phyloP scores from a whole-genome alignment of 805 yeast species.

The Starmera caribaea region DNA sequence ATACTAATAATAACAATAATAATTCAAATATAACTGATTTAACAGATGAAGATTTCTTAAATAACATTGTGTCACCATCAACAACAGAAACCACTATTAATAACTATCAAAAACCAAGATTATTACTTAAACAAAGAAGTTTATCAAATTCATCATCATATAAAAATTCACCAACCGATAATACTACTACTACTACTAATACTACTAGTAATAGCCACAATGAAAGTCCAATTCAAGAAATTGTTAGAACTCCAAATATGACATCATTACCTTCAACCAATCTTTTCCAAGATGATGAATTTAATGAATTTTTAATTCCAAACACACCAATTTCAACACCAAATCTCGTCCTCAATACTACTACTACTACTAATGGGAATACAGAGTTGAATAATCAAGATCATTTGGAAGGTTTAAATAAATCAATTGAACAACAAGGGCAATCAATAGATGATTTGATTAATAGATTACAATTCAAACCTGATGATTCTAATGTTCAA shows the following conservation, averaged over 20 bases:
- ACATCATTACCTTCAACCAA: background rate
- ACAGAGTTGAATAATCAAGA: conserved; percentile 1
- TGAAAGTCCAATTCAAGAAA: conserved; percentile 14
- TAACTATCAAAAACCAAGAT: conserved; percentile 2
- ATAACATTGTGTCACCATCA: background rate
- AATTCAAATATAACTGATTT: background rate
- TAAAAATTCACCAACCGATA: background rate
- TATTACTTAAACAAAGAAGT: conserved; percentile 3
- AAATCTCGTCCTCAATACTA: conserved; percentile 8
- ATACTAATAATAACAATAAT: background rate
- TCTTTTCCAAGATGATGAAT: background rate
- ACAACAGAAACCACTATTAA: background rate
- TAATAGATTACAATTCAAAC: conserved; percentile 7
- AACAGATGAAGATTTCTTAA: too few species aligned
- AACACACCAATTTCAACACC: conserved; percentile 4
- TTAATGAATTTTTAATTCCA: conserved; percentile 1
- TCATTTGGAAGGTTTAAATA: conserved; percentile 11
- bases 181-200: background rate
- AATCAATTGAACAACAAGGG: conserved; percentile 17
- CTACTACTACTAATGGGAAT: conserved; percentile 2
- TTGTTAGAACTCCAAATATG: conserved; percentile 9
- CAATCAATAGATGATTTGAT: conserved; percentile 18
- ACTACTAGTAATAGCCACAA: background rate
- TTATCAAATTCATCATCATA: conserved; percentile 1
- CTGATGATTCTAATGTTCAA: too few species aligned